Evolutionary conservation across 1,284 basidiomycete species (phyloP).

Genomic region (Leccinum huronense): DNA sequence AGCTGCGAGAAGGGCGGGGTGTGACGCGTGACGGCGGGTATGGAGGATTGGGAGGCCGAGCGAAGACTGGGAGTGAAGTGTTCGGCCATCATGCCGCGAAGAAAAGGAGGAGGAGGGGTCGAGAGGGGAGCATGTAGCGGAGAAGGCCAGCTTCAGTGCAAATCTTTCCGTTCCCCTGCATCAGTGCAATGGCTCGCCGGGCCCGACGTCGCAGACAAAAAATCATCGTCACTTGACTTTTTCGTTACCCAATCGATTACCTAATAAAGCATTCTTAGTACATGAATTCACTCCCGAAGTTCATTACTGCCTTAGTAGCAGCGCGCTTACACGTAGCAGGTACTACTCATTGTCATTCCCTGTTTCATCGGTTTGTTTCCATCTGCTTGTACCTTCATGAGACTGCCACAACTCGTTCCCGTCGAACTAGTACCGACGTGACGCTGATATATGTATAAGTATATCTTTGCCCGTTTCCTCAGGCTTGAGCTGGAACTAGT

Average conservation of each 20-base stretch:
- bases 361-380: too few relatives aligned
- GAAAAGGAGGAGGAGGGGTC: conserved; percentile 3
- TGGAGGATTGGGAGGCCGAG: conserved; percentile 29
- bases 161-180: conserved; percentile 5
- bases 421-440: too few relatives aligned
- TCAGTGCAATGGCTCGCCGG: conserved; percentile 6
- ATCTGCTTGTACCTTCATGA: too few relatives aligned
- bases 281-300: too few relatives aligned
- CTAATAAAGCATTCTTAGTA: too few relatives aligned
- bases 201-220: not conserved
- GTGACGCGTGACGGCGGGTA: conserved; percentile 25
- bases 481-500: not conserved
- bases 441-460: too few relatives aligned
- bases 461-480: not conserved
- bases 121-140: conserved; percentile 23
- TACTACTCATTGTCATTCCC: not conserved
- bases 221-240: conserved; percentile 24
- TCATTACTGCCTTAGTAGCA: not conserved
- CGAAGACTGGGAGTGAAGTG: conserved; percentile 16
- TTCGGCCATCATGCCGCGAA: conserved; percentile 28
- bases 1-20: conserved; percentile 32
- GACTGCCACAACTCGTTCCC: too few relatives aligned
- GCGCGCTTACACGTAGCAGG: not conserved
- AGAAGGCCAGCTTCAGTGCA: conserved; percentile 34
- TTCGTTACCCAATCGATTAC: conserved; percentile 32